These are phyloP conservation scores for Firmiana major DNA, from an alignment of 345 rosid species.

Conservation along the genomic window DNA sequence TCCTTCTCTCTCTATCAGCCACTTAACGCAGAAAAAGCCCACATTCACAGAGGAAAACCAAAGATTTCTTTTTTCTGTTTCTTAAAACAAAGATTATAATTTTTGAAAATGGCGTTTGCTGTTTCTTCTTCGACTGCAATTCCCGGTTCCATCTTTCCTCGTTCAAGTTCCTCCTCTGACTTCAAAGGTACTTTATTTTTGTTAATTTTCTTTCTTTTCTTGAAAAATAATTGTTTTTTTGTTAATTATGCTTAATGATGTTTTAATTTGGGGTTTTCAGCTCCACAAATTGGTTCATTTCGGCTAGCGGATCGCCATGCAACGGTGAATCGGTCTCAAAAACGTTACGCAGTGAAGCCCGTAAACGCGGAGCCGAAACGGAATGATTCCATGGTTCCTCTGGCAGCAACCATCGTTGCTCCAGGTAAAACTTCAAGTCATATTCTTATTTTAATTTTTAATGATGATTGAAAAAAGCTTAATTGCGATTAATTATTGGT, in stretches of 20 bases:
- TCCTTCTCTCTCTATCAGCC: neutral
- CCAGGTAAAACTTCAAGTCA: conserved; percentile 42
- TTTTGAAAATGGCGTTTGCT: conserved; percentile 35
- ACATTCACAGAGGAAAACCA: too few relatives aligned
- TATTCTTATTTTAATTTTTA: neutral
- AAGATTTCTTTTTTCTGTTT: neutral
- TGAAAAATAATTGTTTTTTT: neutral
- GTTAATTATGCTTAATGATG: neutral
- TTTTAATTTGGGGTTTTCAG: conserved; percentile 30
- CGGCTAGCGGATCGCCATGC: conserved; percentile 39
- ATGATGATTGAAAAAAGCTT: neutral
- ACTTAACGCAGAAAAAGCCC: too few relatives aligned
- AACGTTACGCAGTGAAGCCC: conserved; percentile 41
- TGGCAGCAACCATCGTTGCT: conserved; percentile 53
- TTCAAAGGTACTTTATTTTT: conserved; percentile 34
- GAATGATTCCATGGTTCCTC: conserved; percentile 42
- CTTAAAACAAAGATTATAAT: neutral
- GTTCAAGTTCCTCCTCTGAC: conserved; percentile 35
- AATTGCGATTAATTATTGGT: neutral
- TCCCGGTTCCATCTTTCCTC: conserved; percentile 34
- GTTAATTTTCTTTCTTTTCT: too few relatives aligned
- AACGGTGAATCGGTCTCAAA: conserved; percentile 37
- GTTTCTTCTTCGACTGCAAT: conserved; percentile 41
- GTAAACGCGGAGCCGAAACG: conserved; percentile 56
- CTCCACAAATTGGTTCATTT: conserved; percentile 53